These are phyloP conservation scores for Gynostemma pentaphyllum DNA, from an alignment of 306 rosid species.

Conservation along the genomic window DNA sequence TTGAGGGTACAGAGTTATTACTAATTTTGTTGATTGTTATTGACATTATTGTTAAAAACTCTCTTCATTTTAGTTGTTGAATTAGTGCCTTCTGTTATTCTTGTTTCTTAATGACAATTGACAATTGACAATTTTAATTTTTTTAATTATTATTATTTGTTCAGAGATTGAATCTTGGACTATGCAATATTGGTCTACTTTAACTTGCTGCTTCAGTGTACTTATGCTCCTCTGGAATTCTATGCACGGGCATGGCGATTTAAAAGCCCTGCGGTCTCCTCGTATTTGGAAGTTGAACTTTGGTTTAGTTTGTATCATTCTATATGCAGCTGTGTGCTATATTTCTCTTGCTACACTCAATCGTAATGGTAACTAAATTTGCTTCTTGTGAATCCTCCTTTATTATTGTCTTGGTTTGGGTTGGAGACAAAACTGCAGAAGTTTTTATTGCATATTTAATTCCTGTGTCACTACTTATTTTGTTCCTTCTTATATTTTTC, in stretches of 20 bases:
- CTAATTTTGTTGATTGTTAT: not conserved
- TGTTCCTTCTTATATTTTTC: not conserved
- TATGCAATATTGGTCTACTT: constrained; percentile 80
- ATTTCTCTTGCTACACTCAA: constrained; percentile 35
- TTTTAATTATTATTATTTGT: constrained; percentile 18
- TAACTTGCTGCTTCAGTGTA: constrained; percentile 58
- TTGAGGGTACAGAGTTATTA: constrained; percentile 35
- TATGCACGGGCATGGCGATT: constrained; percentile 9
- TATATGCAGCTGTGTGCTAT: constrained; percentile 33
- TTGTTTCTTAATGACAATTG: not conserved
- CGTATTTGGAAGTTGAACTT: constrained; percentile 32
- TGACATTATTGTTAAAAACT: not conserved
- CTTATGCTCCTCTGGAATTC: constrained; percentile 39
- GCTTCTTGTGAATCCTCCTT: not conserved
- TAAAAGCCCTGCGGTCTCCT: not conserved
- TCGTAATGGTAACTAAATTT: constrained; percentile 36
- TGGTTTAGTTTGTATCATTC: constrained; percentile 28
- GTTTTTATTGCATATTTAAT: not conserved
- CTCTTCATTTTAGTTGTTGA: not conserved
- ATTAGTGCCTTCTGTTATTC: not conserved
- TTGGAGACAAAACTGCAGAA: not conserved
- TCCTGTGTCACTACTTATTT: not conserved
- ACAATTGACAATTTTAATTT: too few relatives aligned
- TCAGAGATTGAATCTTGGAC: constrained; percentile 66
- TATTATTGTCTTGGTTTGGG: not conserved